phyloP scores from a whole-genome alignment of 495 filamentous ascomycete genomes.

The Daldinia concentrica region DNA sequence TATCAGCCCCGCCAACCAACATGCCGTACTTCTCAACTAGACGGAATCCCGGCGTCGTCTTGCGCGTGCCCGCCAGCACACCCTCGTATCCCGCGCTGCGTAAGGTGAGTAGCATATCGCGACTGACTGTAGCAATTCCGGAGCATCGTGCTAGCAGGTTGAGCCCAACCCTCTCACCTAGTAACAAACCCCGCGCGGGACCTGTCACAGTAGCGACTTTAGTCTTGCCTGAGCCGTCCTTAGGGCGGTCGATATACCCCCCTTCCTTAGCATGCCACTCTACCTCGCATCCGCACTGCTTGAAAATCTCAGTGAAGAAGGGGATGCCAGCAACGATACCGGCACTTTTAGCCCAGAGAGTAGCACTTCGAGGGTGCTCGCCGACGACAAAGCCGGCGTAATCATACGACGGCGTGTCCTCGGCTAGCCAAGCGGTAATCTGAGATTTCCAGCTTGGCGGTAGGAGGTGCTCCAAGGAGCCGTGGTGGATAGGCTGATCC shows the following conservation, averaged over 20 bases:
- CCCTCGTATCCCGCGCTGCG: slow-evolving; percentile 75
- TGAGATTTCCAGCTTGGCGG: slow-evolving; percentile 83
- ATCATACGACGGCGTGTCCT: slow-evolving; percentile 95
- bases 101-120: slow-evolving; percentile 59
- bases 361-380: slow-evolving; percentile 76
- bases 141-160: slow-evolving; percentile 93
- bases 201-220: slow-evolving; percentile 85
- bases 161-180: slow-evolving; percentile 91
- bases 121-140: slow-evolving; percentile 81
- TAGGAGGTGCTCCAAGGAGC: slow-evolving; percentile 81
- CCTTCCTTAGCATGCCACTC: slow-evolving; percentile 90
- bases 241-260: slow-evolving; percentile 60
- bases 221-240: slow-evolving; percentile 60
- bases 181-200: slow-evolving; percentile 83
- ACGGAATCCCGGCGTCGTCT: slow-evolving; percentile 95
- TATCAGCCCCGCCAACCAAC: slow-evolving; percentile 89
- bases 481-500: slow-evolving; percentile 65
- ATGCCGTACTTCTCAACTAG: slow-evolving; percentile 98
- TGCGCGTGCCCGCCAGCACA: slow-evolving; percentile 91
- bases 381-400: slow-evolving; percentile 98
- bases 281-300: slow-evolving; percentile 86
- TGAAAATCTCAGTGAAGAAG: slow-evolving; percentile 95
- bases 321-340: slow-evolving; percentile 92
- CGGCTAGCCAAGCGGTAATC: slow-evolving; percentile 85
- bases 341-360: slow-evolving; percentile 84